Percentiles rank a stretch among this genome's conserved stretches.
These are phyloP conservation scores for Neonectria hederae DNA, from an alignment of 2,329 filamentous ascomycete genomes.

Conservation along the genomic window DNA sequence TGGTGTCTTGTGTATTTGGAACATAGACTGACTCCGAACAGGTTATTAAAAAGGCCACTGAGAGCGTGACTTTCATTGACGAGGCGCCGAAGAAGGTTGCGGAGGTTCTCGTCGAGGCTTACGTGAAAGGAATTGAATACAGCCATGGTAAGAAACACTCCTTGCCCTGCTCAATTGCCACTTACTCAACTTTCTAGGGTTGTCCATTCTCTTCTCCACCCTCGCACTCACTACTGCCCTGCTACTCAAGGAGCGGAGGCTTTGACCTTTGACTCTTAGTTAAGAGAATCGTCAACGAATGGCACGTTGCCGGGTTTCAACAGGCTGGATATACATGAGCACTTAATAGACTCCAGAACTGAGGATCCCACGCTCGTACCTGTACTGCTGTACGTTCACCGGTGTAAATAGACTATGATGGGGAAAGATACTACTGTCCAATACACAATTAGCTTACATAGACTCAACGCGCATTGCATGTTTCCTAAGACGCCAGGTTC, in stretches of 20 bases:
- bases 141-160: constrained; percentile 25
- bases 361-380: too few relatives aligned
- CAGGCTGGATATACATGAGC: background rate
- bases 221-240: constrained; percentile 2
- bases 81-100: constrained; percentile 26
- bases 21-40: background rate
- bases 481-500: too few relatives aligned
- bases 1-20: background rate
- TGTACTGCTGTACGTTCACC: too few relatives aligned
- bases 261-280: background rate
- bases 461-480: too few relatives aligned
- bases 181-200: background rate
- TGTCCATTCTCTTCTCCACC: constrained; percentile 19
- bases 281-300: too few relatives aligned
- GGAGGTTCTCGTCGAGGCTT: constrained; percentile 21
- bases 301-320: too few relatives aligned
- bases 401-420: too few relatives aligned
- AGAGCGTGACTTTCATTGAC: constrained; percentile 32
- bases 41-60: constrained; percentile 30
- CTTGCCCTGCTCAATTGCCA: too few relatives aligned
- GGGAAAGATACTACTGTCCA: too few relatives aligned
- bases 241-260: constrained; percentile 4
- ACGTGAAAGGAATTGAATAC: constrained; percentile 33
- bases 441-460: too few relatives aligned
- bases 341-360: background rate